These are phyloP conservation scores for Aspergillus fumigatus DNA, from an alignment of 2,329 filamentous ascomycete species.

Conservation along the genomic window DNA sequence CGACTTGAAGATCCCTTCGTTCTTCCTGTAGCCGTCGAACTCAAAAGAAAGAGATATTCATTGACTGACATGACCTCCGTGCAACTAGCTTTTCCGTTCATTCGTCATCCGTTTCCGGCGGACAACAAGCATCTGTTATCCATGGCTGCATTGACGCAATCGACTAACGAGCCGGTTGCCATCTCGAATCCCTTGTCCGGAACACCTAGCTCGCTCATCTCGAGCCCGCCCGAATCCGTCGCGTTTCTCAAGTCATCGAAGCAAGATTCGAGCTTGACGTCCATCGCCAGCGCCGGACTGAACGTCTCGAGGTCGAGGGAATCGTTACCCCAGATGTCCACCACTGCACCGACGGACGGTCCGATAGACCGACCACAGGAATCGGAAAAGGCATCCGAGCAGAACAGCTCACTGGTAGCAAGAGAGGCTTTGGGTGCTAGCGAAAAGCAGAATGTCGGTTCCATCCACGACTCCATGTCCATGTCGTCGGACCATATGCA, in stretches of 20 bases:
- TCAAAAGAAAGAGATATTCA: slow-evolving; percentile 1
- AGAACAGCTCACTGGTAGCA: slow-evolving; percentile 38
- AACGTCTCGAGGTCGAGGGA: slow-evolving; percentile 37
- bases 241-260: slow-evolving; percentile 35
- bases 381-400: slow-evolving; percentile 29
- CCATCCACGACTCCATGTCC: slow-evolving; percentile 47
- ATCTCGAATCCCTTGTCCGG: slow-evolving; percentile 33
- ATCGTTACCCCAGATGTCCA: slow-evolving; percentile 36
- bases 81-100: slow-evolving; percentile 27
- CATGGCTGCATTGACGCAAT: slow-evolving; percentile 43
- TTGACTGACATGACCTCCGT: slow-evolving; percentile 33
- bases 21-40: slow-evolving; percentile 1
- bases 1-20: slow-evolving; percentile 3
- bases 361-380: slow-evolving; percentile 27
- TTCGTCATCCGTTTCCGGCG: slow-evolving; percentile 28
- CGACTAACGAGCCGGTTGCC: slow-evolving; percentile 37
- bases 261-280: slow-evolving; percentile 35
- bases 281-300: slow-evolving; percentile 41
- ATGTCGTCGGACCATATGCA: slow-evolving; percentile 45
- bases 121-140: slow-evolving; percentile 30
- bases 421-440: slow-evolving; percentile 37
- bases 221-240: slow-evolving; percentile 27
- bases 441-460: slow-evolving; percentile 30
- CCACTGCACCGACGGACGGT: slow-evolving; percentile 56
- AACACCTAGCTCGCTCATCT: slow-evolving; percentile 24